Evolutionary conservation across 2,329 filamentous ascomycete species (phyloP).

Genomic region (Colletotrichum godetiae): DNA sequence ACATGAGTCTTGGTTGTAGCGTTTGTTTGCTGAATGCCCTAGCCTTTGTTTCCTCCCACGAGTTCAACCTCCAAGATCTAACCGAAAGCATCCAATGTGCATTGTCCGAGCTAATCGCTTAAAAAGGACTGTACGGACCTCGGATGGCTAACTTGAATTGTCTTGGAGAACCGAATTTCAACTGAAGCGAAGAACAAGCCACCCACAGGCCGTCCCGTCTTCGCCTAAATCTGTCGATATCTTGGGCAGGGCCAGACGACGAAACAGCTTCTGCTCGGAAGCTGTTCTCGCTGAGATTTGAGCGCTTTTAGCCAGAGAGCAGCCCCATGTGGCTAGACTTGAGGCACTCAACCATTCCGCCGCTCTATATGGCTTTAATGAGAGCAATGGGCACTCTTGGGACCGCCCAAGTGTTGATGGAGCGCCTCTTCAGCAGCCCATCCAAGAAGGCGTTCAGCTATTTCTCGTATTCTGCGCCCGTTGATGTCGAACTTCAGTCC

Average conservation of each 20-base stretch:
- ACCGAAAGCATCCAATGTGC: neutral
- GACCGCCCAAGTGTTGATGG: constrained; percentile 38
- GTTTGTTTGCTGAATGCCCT: neutral
- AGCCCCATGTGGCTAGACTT: constrained; percentile 10
- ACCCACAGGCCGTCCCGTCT: neutral
- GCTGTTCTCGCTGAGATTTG: neutral
- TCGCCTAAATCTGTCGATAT: neutral
- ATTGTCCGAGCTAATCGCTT: neutral
- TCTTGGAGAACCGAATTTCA: neutral
- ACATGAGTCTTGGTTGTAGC: neutral
- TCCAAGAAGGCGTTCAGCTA: constrained; percentile 23
- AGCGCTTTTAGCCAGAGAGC: constrained; percentile 3
- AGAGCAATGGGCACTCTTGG: constrained; percentile 36
- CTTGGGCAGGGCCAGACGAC: neutral
- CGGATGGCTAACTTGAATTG: constrained; percentile 1
- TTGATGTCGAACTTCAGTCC: neutral
- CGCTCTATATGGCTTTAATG: constrained; percentile 36
- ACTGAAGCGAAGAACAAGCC: neutral
- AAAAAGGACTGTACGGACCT: neutral
- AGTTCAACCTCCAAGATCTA: constrained; percentile 11
- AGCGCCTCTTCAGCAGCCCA: constrained; percentile 40
- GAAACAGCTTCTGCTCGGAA: too few species aligned
- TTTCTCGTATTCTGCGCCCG: neutral
- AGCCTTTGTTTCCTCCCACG: constrained; percentile 23
- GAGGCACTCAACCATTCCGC: constrained; percentile 7